Conservation (phyloP, 2,329 filamentous ascomycete species). For the Monilinia vaccinii-corymbosi region DNA sequence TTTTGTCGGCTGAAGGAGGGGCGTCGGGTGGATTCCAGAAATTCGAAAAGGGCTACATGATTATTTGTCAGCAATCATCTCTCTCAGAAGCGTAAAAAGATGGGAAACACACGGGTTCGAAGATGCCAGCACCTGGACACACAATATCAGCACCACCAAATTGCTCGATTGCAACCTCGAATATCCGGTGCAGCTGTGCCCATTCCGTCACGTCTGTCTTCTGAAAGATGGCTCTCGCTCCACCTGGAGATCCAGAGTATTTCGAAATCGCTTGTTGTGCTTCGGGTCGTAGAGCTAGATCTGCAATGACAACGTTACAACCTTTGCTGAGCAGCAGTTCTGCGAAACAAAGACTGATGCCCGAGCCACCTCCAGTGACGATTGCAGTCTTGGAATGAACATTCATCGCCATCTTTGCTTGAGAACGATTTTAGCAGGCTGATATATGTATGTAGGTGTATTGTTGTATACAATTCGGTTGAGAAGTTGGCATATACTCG, state of each 20-base stretch:
- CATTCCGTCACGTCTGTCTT: conserved; percentile 37
- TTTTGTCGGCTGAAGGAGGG: conserved; percentile 34
- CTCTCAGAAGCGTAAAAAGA: rapidly evolving
- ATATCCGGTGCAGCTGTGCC: conserved; percentile 30
- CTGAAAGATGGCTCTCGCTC: conserved; percentile 33
- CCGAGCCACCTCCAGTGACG: conserved; percentile 45
- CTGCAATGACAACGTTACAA: conserved; percentile 39
- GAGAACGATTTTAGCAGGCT: background rate
- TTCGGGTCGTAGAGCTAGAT: conserved; percentile 36
- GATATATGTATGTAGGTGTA: background rate
- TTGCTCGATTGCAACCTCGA: conserved; percentile 26
- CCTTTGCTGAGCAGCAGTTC: conserved; percentile 33
- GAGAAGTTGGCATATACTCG: background rate
- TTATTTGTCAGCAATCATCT: background rate
- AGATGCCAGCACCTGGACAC: conserved; percentile 39
- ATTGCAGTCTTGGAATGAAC: conserved; percentile 41
- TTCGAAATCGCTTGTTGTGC: conserved; percentile 29
- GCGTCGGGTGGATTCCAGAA: conserved; percentile 42
- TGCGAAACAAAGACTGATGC: conserved; percentile 40
- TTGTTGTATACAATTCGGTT: too few relatives aligned
- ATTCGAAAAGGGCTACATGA: conserved; percentile 35
- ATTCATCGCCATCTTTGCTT: conserved; percentile 23
- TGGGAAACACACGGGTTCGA: conserved; percentile 33
- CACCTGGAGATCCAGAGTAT: conserved; percentile 13
- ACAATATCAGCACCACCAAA: conserved; percentile 32